These are phyloP conservation scores for Aspergillus brunneoviolaceus DNA, from an alignment of 2,329 filamentous ascomycete genomes.

Conservation along the genomic window DNA sequence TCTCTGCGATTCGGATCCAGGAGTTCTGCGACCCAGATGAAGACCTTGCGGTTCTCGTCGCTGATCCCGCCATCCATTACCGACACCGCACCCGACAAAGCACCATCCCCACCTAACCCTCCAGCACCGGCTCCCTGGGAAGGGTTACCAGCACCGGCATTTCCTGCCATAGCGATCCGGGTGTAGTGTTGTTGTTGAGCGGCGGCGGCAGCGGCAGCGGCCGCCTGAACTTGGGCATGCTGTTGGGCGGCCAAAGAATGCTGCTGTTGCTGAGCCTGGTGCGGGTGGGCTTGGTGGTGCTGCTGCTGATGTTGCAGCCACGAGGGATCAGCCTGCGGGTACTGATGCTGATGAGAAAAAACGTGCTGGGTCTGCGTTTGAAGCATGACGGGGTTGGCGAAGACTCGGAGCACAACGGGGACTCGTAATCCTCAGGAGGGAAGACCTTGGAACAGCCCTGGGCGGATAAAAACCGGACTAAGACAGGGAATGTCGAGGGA, in stretches of 20 bases:
- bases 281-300: slow-evolving; percentile 39
- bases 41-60: slow-evolving; percentile 89
- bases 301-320: slow-evolving; percentile 46
- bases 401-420: slow-evolving; percentile 21
- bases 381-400: slow-evolving; percentile 41
- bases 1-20: slow-evolving; percentile 85
- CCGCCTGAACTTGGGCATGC: slow-evolving; percentile 57
- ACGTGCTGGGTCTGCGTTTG: slow-evolving; percentile 59
- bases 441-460: slow-evolving; percentile 18
- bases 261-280: slow-evolving; percentile 43
- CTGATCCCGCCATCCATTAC: slow-evolving; percentile 67
- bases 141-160: slow-evolving; percentile 46
- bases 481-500: slow-evolving; percentile 12
- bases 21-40: slow-evolving; percentile 88
- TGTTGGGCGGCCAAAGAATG: slow-evolving; percentile 48
- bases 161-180: slow-evolving; percentile 68
- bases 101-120: slow-evolving; percentile 49
- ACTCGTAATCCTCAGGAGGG: slow-evolving; percentile 23
- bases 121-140: slow-evolving; percentile 41
- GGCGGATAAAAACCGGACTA: slow-evolving; percentile 16
- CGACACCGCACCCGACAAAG: slow-evolving; percentile 32
- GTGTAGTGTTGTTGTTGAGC: slow-evolving; percentile 62
- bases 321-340: slow-evolving; percentile 47
- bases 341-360: slow-evolving; percentile 60
- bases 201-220: slow-evolving; percentile 40